phyloP scores from a whole-genome alignment of 331 rosid genomes.

The Malus hybrid region DNA sequence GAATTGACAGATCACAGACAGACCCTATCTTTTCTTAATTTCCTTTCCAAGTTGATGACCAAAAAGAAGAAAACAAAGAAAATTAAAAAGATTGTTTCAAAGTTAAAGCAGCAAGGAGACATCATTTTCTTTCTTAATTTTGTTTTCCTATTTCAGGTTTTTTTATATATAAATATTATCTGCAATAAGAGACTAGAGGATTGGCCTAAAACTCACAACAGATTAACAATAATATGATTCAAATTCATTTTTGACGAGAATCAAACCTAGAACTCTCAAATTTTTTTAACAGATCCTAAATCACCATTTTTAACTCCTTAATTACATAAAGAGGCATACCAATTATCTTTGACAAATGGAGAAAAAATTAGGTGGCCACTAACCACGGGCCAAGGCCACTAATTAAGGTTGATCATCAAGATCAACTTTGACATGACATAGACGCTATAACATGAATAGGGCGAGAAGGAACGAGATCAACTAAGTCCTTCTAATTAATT shows the following conservation, averaged over 20 bases:
- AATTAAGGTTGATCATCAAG: background rate
- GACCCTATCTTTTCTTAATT: background rate
- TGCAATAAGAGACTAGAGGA: rapidly evolving
- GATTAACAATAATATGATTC: no score
- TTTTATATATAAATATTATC: no score
- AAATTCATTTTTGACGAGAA: rapidly evolving
- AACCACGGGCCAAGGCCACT: background rate
- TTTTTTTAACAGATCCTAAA: background rate
- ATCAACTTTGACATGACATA: background rate
- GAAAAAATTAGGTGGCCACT: background rate
- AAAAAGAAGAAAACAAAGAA: background rate
- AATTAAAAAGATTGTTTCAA: background rate
- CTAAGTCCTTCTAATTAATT: no score
- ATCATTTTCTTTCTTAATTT: background rate
- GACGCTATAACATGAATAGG: no score
- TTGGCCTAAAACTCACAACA: no score
- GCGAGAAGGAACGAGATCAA: no score
- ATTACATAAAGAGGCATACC: background rate
- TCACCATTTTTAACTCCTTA: background rate
- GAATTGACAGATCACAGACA: background rate
- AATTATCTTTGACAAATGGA: background rate
- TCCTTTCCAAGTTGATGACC: background rate
- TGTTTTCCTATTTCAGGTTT: background rate
- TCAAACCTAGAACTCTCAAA: background rate
- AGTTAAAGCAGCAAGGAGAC: constrained; percentile 3